Evolutionary conservation across 208 protist genomes (phyloP), one percentile per base, ranked within the genome.

Genomic region (Herpetomonas samuelpessoai): DNA sequence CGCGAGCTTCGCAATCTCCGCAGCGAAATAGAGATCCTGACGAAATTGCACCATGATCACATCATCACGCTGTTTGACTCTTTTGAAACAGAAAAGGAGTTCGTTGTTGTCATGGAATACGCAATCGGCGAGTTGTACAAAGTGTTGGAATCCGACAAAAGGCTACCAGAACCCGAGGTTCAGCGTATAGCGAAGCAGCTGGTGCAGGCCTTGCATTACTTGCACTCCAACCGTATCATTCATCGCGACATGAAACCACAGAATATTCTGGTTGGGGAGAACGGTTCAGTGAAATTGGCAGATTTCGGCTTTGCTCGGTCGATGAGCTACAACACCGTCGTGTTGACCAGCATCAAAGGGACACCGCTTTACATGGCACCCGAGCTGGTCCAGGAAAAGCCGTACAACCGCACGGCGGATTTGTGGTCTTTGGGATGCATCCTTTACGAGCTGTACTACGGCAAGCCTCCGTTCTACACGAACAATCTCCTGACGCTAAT

Each of bases 351-450:
- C 56, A 97, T 98, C 62, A 98, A 98, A 59, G 94, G 92, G 16
- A 97, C 94, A 27, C 96, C 96, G 24, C 85, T 99, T 19, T 99
- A 99, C 76, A 99, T 99, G 97, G 95, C 94, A 3, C 97, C 96
- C 0, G 97, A 98, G 67, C 81, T 98, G 12, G 90, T 96, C 18
- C 87, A 97, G 47, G 91, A 97, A 53, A 76, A 94, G 57, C 89
- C 93, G n/a, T 98, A 98, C 68, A 95, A 99, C 68, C 84, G 97
- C 49, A 88, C 68, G 7, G 92, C 90, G 0, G 98, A 99, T 71
- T 75, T 99, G 27, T 99, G 98, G 98, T 98, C 97, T 9, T 75
- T 99, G 7, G 98, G 98, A 12, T 93, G 98, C 28, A 99, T 99
- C 62, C 65, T 99, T 46, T 99, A 99, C 70, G 97, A 99, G 67